Conservation (phyloP, 306 rosid genomes). For the Senna tora region DNA sequence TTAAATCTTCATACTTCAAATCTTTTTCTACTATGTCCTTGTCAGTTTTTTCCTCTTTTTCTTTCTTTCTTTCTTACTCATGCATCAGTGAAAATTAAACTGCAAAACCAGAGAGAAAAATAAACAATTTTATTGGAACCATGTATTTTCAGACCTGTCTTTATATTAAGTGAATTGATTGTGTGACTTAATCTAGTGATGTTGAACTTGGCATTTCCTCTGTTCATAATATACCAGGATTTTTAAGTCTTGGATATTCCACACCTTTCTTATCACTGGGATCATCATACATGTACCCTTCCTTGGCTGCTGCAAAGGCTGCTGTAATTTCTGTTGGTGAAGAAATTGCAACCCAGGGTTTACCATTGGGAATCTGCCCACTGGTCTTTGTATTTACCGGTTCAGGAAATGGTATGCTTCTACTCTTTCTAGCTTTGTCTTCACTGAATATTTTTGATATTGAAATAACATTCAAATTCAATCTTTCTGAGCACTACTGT, state of each 20-base stretch:
- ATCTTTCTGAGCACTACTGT: neutral
- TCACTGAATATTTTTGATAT: no score
- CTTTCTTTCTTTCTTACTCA: neutral
- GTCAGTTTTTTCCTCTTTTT: neutral
- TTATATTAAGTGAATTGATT: no score
- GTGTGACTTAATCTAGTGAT: constrained; percentile 8
- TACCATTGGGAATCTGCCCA: constrained; percentile 88
- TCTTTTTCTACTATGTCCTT: neutral
- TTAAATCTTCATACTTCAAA: neutral
- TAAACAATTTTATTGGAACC: no score
- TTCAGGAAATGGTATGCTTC: constrained; percentile 80
- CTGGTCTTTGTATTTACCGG: constrained; percentile 88
- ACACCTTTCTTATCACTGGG: constrained; percentile 95
- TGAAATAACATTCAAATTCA: no score
- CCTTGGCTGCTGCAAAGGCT: constrained; percentile 94
- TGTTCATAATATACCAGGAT: constrained; percentile 54
- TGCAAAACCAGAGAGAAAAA: no score
- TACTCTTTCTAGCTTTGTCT: neutral
- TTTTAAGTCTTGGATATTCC: constrained; percentile 89
- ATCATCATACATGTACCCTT: constrained; percentile 92
- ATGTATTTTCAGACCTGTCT: no score
- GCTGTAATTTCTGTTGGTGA: constrained; percentile 94
- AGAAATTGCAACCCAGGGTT: constrained; percentile 83
- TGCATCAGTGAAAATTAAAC: no score
- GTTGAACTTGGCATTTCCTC: constrained; percentile 29